Base-by-base conservation (phyloP, 2,329 filamentous ascomycete genomes). In the Exserohilum rostratum region DNA sequence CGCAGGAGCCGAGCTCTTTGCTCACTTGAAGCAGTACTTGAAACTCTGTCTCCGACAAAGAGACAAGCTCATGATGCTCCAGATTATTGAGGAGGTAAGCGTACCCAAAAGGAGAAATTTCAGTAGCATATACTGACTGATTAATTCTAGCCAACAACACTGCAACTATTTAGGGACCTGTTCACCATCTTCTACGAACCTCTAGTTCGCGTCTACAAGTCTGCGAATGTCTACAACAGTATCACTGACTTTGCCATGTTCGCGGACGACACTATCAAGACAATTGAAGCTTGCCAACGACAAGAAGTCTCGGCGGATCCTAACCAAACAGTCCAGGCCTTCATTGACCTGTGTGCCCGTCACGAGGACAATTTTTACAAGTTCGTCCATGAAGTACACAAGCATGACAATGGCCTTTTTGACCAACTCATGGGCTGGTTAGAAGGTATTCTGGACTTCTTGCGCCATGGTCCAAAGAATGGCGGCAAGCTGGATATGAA, bases 141-240 rank as follows among this genome's bases (percentile, higher is more conserved):
- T 61, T 34, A 1, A 18, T 30, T 25, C 11, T 53, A 80, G 78
- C 91, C 95, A 0, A 93, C 93, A n/a, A 98, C 95, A 0, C 82
- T 99, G n/a, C 90, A 96, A 71, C 83, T 99, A 25, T 95, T 99
- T 83, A 87, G 92, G 43, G 95, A 99, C 69, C 83, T 99, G 20
- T 98, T 99, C 75, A 96, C 92, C 30, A 98, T 99, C 72, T 99
- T 99, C 79, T 99, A 99, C 77, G 95, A 99, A 73, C 95, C 95
- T 0, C 86, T 99, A 18, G 91, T 99, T 13, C 86, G 95, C 43
- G 95, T 99, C 0, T 99, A 99, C 82, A 99, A 98, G 78, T 96
- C 93, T 17, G 95, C 95, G 61, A 99, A 98, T 67, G 93, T 99
- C 22, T 98, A 98, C 82, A 95, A 87, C 80, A 96, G 90, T 71